These are phyloP conservation scores for Carex cristatella DNA, from an alignment of 176 grass and related monocot species.

Conservation along the genomic window DNA sequence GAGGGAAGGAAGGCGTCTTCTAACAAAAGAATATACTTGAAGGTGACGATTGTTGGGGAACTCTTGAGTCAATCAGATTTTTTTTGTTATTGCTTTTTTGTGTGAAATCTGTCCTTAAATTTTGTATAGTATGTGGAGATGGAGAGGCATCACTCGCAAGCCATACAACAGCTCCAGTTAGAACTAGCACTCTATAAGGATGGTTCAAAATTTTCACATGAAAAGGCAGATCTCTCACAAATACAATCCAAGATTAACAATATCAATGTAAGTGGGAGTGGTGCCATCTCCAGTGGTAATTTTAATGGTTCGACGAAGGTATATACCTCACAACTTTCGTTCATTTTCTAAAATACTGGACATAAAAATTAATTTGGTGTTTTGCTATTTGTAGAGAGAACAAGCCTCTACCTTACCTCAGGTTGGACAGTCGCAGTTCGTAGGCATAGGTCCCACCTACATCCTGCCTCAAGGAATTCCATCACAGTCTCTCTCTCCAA, in stretches of 20 bases:
- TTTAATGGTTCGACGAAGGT: slow-evolving; percentile 57
- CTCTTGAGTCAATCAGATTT: too few species aligned
- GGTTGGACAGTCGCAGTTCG: neutral
- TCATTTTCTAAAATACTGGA: neutral
- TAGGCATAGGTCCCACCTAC: slow-evolving; percentile 20
- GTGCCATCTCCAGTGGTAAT: slow-evolving; percentile 46
- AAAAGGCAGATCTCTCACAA: slow-evolving; percentile 59
- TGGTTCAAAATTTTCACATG: slow-evolving; percentile 45
- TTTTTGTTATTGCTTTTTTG: neutral
- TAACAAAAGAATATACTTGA: too few species aligned
- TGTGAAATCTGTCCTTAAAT: slow-evolving; percentile 13
- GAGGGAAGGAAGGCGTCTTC: too few species aligned
- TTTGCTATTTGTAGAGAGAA: neutral
- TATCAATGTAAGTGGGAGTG: slow-evolving; percentile 50
- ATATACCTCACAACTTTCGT: neutral
- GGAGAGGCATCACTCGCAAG: slow-evolving; percentile 69
- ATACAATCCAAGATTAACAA: slow-evolving; percentile 56
- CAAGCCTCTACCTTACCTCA: slow-evolving; percentile 15
- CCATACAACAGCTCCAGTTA: slow-evolving; percentile 82
- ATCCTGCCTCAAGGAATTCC: slow-evolving; percentile 22
- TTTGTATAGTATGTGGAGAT: slow-evolving; percentile 70
- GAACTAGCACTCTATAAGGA: slow-evolving; percentile 71
- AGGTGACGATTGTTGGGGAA: too few species aligned
- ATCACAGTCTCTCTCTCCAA: slow-evolving; percentile 15
- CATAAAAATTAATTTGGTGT: neutral